These are phyloP conservation scores for Kodamaea nitidulidarum DNA, from an alignment of 805 yeast species.

Conservation along the genomic window DNA sequence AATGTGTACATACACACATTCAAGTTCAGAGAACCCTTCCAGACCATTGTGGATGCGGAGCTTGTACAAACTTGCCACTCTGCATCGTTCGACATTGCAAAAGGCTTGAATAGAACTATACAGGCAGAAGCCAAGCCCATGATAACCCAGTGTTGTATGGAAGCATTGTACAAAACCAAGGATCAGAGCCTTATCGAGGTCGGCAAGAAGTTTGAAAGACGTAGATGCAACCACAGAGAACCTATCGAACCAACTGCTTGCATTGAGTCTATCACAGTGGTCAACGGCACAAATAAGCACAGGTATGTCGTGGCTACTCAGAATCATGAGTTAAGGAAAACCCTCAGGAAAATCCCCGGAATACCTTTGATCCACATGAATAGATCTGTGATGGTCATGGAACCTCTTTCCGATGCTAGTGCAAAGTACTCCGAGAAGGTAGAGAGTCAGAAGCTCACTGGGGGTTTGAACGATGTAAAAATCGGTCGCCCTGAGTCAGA, in stretches of 20 bases:
- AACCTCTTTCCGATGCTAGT: constrained; percentile 79
- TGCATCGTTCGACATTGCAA: constrained; percentile 72
- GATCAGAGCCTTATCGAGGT: constrained; percentile 73
- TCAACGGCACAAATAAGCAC: constrained; percentile 80
- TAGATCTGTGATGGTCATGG: constrained; percentile 93
- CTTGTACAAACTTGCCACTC: constrained; percentile 61
- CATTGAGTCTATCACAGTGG: constrained; percentile 60
- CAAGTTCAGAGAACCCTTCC: constrained; percentile 92
- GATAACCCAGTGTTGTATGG: constrained; percentile 96
- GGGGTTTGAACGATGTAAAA: constrained; percentile 70
- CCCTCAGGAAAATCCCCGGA: constrained; percentile 76
- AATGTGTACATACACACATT: constrained; percentile 78
- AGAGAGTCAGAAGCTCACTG: constrained; percentile 66
- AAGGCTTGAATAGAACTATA: constrained; percentile 73
- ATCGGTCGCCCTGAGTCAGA: constrained; percentile 40
- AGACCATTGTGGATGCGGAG: constrained; percentile 81
- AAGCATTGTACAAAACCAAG: constrained; percentile 67
- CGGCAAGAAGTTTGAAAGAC: constrained; percentile 83
- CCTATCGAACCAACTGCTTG: constrained; percentile 71
- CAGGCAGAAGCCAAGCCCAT: constrained; percentile 83
- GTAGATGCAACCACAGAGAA: constrained; percentile 83
- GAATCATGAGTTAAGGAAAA: constrained; percentile 61
- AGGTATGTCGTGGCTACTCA: constrained; percentile 89
- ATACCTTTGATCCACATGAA: constrained; percentile 85
- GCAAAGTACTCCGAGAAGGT: constrained; percentile 30